Percentiles rank a stretch among this genome's conserved stretches.
These are phyloP conservation scores for Leavenworthia alabamica DNA, from an alignment of 345 rosid species.

Conservation along the genomic window DNA sequence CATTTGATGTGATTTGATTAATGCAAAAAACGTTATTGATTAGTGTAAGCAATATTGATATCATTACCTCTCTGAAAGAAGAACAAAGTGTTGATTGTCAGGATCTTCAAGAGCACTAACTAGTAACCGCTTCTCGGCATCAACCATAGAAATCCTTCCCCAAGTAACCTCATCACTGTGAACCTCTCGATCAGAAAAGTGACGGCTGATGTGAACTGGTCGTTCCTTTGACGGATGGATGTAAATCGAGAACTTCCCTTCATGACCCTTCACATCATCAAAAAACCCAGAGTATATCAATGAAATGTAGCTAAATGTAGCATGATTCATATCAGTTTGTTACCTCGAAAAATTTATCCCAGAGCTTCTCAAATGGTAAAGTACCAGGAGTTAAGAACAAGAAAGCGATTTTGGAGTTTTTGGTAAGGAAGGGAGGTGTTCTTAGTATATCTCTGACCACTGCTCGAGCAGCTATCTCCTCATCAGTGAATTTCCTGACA, in stretches of 20 bases:
- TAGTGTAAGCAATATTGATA: neutral
- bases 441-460: conserved; percentile 67
- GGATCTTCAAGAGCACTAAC: conserved; percentile 83
- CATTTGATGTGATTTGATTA: neutral
- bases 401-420: conserved; percentile 78
- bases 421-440: conserved; percentile 41
- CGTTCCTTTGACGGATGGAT: conserved; percentile 74
- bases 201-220: conserved; percentile 68
- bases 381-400: conserved; percentile 84
- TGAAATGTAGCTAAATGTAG: neutral
- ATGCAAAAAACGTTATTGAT: neutral
- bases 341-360: conserved; percentile 87
- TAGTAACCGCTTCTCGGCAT: conserved; percentile 84
- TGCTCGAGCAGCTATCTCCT: conserved; percentile 65
- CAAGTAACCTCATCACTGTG: conserved; percentile 80
- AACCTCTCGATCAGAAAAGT: conserved; percentile 61
- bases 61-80: conserved; percentile 92
- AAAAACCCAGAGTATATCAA: neutral
- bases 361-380: conserved; percentile 87
- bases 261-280: conserved; percentile 58
- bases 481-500: conserved; percentile 65
- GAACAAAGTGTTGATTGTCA: conserved; percentile 88
- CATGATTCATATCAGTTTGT: too few relatives aligned
- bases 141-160: conserved; percentile 97
- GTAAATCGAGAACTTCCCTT: conserved; percentile 65